A percentile compares a stretch with the other conserved stretches of the same genome.
Conservation (phyloP, 176 grass and related monocot species). For the Zoysia pacifica region DNA sequence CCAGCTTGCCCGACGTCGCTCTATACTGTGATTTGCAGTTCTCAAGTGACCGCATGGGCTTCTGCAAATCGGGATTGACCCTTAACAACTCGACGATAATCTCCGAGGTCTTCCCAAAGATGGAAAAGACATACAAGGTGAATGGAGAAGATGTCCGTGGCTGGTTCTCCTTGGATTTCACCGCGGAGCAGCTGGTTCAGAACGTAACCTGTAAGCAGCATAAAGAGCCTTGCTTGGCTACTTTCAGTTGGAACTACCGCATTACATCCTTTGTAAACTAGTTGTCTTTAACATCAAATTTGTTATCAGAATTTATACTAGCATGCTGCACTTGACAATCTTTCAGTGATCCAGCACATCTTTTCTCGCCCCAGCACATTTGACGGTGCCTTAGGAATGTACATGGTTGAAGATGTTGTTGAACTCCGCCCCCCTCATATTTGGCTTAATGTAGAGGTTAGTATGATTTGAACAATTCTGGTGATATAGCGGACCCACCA, state of each 20-base stretch:
- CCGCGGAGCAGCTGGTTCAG: constrained; percentile 55
- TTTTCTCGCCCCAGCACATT: constrained; percentile 95
- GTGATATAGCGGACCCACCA: neutral
- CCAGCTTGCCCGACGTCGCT: constrained; percentile 49
- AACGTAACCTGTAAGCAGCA: constrained; percentile 79
- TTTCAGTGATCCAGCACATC: constrained; percentile 73
- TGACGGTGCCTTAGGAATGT: constrained; percentile 58
- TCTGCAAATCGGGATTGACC: constrained; percentile 60
- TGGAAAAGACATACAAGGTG: constrained; percentile 55
- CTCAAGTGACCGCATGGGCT: constrained; percentile 60
- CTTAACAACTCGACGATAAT: constrained; percentile 74
- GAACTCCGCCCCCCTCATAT: constrained; percentile 53
- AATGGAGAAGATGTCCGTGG: constrained; percentile 51
- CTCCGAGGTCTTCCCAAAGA: constrained; percentile 51
- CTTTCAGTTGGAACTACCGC: constrained; percentile 17
- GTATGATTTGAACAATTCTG: constrained; percentile 19
- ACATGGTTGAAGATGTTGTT: constrained; percentile 62
- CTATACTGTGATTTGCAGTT: constrained; percentile 69
- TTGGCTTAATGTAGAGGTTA: constrained; percentile 97
- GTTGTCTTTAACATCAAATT: constrained; percentile 1
- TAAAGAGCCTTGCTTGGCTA: neutral
- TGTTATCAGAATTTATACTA: constrained; percentile 12
- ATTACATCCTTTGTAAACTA: neutral
- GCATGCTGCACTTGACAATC: constrained; percentile 30
- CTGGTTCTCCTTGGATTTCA: constrained; percentile 89